Base-by-base conservation (phyloP, 768 basidiomycete genomes). In the Pleurotus salmoneostramineus region DNA sequence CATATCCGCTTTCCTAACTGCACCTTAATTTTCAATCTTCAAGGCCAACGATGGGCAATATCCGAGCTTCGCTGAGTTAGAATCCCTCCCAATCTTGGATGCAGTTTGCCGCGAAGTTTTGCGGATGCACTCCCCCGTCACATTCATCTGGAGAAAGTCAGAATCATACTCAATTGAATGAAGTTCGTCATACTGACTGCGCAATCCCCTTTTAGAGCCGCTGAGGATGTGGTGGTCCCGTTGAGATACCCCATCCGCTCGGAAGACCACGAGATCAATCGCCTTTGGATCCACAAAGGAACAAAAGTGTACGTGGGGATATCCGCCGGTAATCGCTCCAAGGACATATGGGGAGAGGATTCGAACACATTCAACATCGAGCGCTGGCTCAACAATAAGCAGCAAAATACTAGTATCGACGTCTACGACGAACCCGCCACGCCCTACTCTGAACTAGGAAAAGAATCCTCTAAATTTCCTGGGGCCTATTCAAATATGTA, bases 321-420 rank as follows among this genome's bases (percentile, higher is more conserved):
- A 11, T 49, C 48, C 17, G 59, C 62, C 31, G 61, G 71, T 2
- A 81, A 81, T 58, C 65, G 70, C 0, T 72, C 72, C 45, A 69
- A 67, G 14, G 69, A 69, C 10, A 60, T 81, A 14, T 83, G 79
- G 80, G 81, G 80, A 7, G 69, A 72, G 2, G 80, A 82, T 59
- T 75, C 76, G 2, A 40, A 68, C 11, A 75, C 79, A 58, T 81
- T 77, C 72, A 80, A 77, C 49, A 80, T 80, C 0, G 79, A 81
- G 58, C 65, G 81, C 15, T 83, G 82, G 81, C 63, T 81, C 3
- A 64, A 64, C 1, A 65, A 58, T 35, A 60, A 68, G 17, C 67
- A 64, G 43, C 15, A 27, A 37, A 1, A 58, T 56, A 17, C 63
- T 63, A 2, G 62, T 68, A 10, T 70, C 68, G 10, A 56, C 63